Evolutionary conservation across 495 filamentous ascomycete genomes (phyloP).

Genomic region (Penicillium lagena): DNA sequence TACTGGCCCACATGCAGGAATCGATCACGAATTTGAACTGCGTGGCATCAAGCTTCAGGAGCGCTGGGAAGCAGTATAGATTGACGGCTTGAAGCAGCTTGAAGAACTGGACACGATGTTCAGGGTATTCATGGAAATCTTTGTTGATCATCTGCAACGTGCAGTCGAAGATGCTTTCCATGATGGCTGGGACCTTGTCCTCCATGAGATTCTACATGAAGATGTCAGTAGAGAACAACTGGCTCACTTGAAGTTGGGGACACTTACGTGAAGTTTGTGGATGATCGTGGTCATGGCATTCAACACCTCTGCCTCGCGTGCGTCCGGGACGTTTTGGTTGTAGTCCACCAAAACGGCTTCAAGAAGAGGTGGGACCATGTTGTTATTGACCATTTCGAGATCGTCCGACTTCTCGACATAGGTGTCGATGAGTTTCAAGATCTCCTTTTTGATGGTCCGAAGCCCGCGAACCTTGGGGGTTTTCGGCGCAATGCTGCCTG

Average conservation of each 20-base stretch:
- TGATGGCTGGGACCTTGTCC: constrained; percentile 92
- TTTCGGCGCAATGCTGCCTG: constrained; percentile 90
- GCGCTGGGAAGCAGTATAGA: constrained; percentile 87
- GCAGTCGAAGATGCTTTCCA: constrained; percentile 98
- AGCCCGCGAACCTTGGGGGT: constrained; percentile 93
- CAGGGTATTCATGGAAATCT: constrained; percentile 97
- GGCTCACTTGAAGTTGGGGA: too few species aligned
- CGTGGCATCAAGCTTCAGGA: constrained; percentile 85
- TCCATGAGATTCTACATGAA: constrained; percentile 74
- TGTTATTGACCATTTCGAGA: constrained; percentile 81
- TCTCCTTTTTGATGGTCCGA: constrained; percentile 98
- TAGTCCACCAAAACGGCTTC: constrained; percentile 95
- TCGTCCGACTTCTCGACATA: constrained; percentile 98
- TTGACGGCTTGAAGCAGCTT: constrained; percentile 94
- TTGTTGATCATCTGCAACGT: constrained; percentile 99
- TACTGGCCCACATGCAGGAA: constrained; percentile 98
- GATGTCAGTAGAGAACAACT: constrained; percentile 23
- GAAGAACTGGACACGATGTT: constrained; percentile 98
- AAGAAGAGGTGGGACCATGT: constrained; percentile 93
- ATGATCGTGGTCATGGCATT: constrained; percentile 98
- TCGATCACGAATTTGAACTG: constrained; percentile 99
- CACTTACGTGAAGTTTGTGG: constrained; percentile 85
- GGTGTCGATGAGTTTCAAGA: constrained; percentile 93
- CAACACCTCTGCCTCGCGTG: constrained; percentile 92
- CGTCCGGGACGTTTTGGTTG: constrained; percentile 92